phyloP scores from a whole-genome alignment of 495 filamentous ascomycete species.

The Aspergillus bertholletiae region DNA sequence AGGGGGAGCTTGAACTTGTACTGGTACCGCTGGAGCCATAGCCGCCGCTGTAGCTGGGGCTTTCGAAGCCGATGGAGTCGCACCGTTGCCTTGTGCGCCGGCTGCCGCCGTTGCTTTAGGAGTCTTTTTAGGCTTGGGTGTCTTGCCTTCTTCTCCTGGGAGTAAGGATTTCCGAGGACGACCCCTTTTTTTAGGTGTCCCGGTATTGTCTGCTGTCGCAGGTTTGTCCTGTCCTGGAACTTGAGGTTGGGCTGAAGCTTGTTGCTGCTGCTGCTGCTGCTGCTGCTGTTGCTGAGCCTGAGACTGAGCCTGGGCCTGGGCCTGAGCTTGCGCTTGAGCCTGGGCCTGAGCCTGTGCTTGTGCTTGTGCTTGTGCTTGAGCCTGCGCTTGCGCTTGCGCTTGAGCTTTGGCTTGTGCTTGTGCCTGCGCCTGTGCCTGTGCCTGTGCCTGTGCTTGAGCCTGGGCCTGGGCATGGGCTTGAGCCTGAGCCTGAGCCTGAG shows the following conservation, averaged over 20 bases:
- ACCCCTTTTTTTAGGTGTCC: slow-evolving; percentile 15
- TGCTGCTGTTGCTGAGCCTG: neutral
- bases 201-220: neutral
- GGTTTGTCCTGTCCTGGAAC: neutral
- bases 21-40: neutral
- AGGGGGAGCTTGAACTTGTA: neutral
- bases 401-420: neutral
- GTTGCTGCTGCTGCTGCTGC: too few species aligned
- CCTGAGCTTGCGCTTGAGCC: neutral
- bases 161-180: slow-evolving; percentile 17
- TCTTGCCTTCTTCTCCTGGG: slow-evolving; percentile 16
- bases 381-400: neutral
- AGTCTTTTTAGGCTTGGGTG: slow-evolving; percentile 13
- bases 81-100: neutral
- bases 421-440: neutral
- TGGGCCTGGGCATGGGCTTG: neutral
- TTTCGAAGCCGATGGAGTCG: neutral
- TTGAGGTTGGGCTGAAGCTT: neutral
- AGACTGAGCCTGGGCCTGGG: neutral
- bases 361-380: neutral
- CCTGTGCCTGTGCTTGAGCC: neutral
- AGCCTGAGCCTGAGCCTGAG: neutral
- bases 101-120: neutral
- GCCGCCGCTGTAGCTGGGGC: neutral
- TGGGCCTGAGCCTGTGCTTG: neutral